Evolutionary conservation across 768 basidiomycete species (phyloP).

Genomic region (Panaeolus papilionaceus): DNA sequence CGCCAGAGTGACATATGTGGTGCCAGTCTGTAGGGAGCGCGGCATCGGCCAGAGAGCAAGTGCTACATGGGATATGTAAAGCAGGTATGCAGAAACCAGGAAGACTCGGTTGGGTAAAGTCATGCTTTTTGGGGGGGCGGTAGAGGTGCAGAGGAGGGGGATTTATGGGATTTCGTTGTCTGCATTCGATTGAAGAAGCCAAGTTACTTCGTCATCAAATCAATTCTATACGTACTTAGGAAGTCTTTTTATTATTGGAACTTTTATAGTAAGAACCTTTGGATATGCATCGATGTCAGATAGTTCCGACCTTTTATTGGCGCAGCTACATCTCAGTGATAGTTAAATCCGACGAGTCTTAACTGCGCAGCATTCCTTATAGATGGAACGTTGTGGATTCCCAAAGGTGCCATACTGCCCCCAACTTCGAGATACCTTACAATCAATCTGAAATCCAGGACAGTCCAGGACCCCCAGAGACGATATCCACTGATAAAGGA

Average conservation of each 20-base stretch:
- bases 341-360: neutral
- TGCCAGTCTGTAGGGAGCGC: constrained; percentile 48
- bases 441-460: too few relatives aligned
- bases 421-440: too few relatives aligned
- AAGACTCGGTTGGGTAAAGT: neutral
- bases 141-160: neutral
- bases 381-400: too few relatives aligned
- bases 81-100: constrained; percentile 9
- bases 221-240: neutral
- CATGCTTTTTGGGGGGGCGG: neutral
- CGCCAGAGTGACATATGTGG: constrained; percentile 51
- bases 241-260: neutral
- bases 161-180: neutral
- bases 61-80: constrained; percentile 23
- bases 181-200: constrained; percentile 1
- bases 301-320: neutral
- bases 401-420: too few relatives aligned
- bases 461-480: too few relatives aligned
- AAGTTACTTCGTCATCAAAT: constrained; percentile 1
- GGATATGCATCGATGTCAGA: neutral
- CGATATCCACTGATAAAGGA: too few relatives aligned
- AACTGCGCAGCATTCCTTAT: neutral
- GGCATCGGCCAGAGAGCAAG: constrained; percentile 57
- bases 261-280: neutral
- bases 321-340: neutral